Evolutionary conservation across 1,284 basidiomycete species (phyloP).

Genomic region (Phylloboletellus chloephorus): DNA sequence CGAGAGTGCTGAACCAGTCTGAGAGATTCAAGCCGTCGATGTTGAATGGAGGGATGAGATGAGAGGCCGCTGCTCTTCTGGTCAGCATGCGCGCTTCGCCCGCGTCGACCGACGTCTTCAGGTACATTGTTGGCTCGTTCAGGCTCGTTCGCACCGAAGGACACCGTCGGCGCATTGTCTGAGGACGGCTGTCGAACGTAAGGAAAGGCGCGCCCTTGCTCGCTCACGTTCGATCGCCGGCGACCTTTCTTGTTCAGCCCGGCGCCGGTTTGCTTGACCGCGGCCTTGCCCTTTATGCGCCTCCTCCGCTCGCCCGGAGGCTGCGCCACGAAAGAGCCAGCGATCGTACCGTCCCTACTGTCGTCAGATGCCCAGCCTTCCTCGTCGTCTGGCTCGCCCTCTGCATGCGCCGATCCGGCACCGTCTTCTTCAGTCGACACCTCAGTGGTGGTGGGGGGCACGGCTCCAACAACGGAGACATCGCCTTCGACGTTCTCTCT

Average conservation of each 20-base stretch:
- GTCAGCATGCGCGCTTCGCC: conserved; percentile 17
- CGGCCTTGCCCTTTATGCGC: conserved; percentile 17
- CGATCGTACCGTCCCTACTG: conserved; percentile 5
- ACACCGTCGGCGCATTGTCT: conserved; percentile 1
- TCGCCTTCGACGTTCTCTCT: conserved; percentile 1
- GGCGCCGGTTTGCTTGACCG: conserved; percentile 1
- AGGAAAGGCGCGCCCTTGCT: conserved; percentile 7
- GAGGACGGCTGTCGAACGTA: conserved; percentile 1
- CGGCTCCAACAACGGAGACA: background rate
- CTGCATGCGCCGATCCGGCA: conserved; percentile 1
- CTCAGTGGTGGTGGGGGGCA: background rate
- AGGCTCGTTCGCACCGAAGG: conserved; percentile 1
- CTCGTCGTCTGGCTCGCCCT: conserved; percentile 15
- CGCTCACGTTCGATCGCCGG: conserved; percentile 13
- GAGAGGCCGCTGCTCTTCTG: conserved; percentile 19
- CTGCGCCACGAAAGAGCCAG: background rate
- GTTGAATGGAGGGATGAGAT: conserved; percentile 22
- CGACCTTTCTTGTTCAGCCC: conserved; percentile 11
- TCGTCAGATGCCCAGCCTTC: conserved; percentile 26
- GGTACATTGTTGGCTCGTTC: conserved; percentile 7
- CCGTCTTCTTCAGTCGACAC: background rate
- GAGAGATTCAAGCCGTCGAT: conserved; percentile 31
- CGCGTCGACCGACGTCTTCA: conserved; percentile 21
- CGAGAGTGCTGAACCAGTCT: conserved; percentile 17
- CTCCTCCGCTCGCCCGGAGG: conserved; percentile 11